phyloP scores from a whole-genome alignment of 2,329 filamentous ascomycete species.

The Tolypocladium pustulatum region DNA sequence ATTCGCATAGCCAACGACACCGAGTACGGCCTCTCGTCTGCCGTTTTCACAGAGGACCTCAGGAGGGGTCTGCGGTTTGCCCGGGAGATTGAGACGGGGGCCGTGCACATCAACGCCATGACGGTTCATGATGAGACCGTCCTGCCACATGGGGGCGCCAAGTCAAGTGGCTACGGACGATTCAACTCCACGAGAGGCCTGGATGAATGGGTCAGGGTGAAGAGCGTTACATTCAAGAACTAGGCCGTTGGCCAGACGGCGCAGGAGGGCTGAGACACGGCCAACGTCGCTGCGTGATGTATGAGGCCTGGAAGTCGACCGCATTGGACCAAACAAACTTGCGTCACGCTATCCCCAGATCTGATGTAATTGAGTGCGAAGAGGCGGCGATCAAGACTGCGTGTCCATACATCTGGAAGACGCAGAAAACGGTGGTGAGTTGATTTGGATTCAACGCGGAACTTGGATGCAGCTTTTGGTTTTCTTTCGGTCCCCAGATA shows the following conservation, averaged over 20 bases:
- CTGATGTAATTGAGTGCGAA: too few species aligned
- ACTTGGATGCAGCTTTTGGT: too few species aligned
- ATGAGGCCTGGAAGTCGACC: too few species aligned
- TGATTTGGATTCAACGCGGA: too few species aligned
- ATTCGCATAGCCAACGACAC: constrained; percentile 69
- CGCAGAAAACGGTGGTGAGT: too few species aligned
- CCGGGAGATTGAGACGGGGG: constrained; percentile 53
- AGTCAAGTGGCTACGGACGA: constrained; percentile 52
- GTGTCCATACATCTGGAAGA: too few species aligned
- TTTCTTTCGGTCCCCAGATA: too few species aligned
- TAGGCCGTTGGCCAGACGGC: constrained; percentile 2
- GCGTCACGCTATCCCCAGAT: too few species aligned
- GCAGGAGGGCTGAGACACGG: too few species aligned
- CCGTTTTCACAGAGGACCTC: constrained; percentile 65
- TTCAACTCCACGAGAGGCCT: constrained; percentile 45
- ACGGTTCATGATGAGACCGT: constrained; percentile 54
- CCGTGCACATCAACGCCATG: constrained; percentile 57
- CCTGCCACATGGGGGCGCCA: constrained; percentile 56
- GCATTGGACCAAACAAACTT: too few species aligned
- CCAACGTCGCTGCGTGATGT: not conserved
- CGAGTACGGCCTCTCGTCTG: constrained; percentile 62
- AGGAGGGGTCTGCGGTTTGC: constrained; percentile 48
- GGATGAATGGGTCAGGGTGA: constrained; percentile 52
- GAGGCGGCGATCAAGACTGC: too few species aligned
- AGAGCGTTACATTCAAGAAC: constrained; percentile 49